These are phyloP conservation scores for Agapanthus africanus DNA, from an alignment of 106 monocot genomes.

Conservation along the genomic window DNA sequence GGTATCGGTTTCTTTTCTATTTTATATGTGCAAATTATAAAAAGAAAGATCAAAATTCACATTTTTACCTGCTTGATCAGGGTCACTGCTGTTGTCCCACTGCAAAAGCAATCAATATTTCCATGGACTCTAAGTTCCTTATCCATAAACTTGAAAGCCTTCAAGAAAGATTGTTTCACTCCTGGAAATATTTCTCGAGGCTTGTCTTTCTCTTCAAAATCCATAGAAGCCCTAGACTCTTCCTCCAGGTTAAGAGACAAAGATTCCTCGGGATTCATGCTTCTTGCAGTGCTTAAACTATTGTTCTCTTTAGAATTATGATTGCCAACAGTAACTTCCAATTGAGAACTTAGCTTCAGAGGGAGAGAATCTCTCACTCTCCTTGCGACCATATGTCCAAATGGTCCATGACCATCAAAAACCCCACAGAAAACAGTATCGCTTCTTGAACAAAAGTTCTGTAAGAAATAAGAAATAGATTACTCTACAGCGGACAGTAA, in stretches of 20 bases:
- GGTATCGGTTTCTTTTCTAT: too few relatives aligned
- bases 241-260: constrained; percentile 16
- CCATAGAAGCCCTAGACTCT: neutral
- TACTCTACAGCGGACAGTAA: too few relatives aligned
- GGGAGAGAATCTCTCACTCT: constrained; percentile 93
- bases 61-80: constrained; percentile 65
- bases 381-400: constrained; percentile 80
- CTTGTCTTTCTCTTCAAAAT: constrained; percentile 22
- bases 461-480: constrained; percentile 6
- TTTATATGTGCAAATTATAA: too few relatives aligned
- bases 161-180: constrained; percentile 66
- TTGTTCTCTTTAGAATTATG: too few relatives aligned
- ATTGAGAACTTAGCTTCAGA: constrained; percentile 49
- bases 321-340: constrained; percentile 20
- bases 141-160: constrained; percentile 88
- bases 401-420: constrained; percentile 97
- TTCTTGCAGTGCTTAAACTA: constrained; percentile 24
- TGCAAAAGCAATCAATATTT: constrained; percentile 86
- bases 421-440: constrained; percentile 86
- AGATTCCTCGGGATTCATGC: constrained; percentile 53
- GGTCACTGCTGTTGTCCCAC: constrained; percentile 78
- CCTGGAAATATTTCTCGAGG: constrained; percentile 51
- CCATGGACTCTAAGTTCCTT: constrained; percentile 65
- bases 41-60: too few relatives aligned
- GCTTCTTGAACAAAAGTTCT: constrained; percentile 53